Conservation (phyloP, 2,329 filamentous ascomycete genomes). For the Phaeosphaeria sp. region DNA sequence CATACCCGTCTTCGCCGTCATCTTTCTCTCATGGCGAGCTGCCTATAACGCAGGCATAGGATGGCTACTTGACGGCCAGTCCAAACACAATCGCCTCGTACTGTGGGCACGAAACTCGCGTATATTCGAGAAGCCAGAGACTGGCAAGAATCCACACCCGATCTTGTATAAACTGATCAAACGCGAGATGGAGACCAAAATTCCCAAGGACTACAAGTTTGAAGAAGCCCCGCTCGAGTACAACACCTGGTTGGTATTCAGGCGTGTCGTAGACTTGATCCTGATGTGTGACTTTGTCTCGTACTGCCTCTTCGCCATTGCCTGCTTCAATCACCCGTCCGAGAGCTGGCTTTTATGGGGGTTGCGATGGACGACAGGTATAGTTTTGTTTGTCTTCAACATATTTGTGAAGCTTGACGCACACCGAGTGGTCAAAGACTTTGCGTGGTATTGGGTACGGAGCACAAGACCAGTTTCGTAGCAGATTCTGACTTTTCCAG, state of each 20-base stretch:
- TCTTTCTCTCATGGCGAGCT: slow-evolving; percentile 92
- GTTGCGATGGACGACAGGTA: slow-evolving; percentile 79
- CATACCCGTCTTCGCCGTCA: slow-evolving; percentile 77
- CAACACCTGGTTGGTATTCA: slow-evolving; percentile 98
- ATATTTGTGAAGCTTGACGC: slow-evolving; percentile 85
- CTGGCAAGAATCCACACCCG: slow-evolving; percentile 82
- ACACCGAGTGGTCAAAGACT: slow-evolving; percentile 97
- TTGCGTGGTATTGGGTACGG: slow-evolving; percentile 90
- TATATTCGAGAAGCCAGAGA: slow-evolving; percentile 83
- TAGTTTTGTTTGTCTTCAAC: slow-evolving; percentile 66
- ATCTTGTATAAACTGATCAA: slow-evolving; percentile 85
- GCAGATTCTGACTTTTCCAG: slow-evolving; percentile 42
- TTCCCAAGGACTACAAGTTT: slow-evolving; percentile 90
- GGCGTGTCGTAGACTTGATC: slow-evolving; percentile 93
- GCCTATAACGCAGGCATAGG: slow-evolving; percentile 96
- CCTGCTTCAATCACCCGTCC: slow-evolving; percentile 79
- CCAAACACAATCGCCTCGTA: slow-evolving; percentile 83
- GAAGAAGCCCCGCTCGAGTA: slow-evolving; percentile 95
- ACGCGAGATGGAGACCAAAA: slow-evolving; percentile 90
- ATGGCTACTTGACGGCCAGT: slow-evolving; percentile 86
- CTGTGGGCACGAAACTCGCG: slow-evolving; percentile 85
- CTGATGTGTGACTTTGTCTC: slow-evolving; percentile 99
- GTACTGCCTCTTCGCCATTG: slow-evolving; percentile 93
- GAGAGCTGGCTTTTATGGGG: slow-evolving; percentile 74
- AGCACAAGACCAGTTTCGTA: neutral